Conservation (phyloP, 108 stramenopile species). For the Hondaea fermentalgiana region DNA sequence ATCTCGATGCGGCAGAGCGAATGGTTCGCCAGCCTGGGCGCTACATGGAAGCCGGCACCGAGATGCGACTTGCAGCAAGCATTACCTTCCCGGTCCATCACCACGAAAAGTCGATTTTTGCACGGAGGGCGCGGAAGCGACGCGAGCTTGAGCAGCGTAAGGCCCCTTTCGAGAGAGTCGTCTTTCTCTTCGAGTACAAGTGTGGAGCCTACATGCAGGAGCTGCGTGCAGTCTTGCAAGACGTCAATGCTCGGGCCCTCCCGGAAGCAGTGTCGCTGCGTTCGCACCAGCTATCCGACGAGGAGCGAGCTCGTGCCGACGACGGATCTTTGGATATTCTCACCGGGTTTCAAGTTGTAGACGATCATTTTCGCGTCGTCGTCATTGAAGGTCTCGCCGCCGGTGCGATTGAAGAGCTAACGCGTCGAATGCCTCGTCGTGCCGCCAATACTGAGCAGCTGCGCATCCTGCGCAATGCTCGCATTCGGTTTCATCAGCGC, state of each 20-base stretch:
- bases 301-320: neutral
- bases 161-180: neutral
- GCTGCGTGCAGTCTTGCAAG: neutral
- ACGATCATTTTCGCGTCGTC: neutral
- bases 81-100: neutral
- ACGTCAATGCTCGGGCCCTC: neutral
- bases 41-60: neutral
- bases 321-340: neutral
- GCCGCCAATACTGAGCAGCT: neutral
- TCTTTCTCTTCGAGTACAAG: neutral
- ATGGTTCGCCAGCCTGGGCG: conserved; percentile 4
- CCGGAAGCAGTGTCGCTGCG: neutral
- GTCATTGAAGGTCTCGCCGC: neutral
- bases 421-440: neutral
- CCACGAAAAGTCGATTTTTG: neutral
- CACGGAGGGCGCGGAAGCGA: neutral
- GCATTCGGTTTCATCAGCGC: neutral
- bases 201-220: neutral
- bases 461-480: neutral
- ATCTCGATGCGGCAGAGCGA: neutral
- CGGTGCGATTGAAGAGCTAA: neutral
- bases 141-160: neutral
- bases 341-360: neutral
- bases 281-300: neutral
- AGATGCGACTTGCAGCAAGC: neutral